Evolutionary conservation across 148 eudicot species (phyloP).

Genomic region (Hydrangea macrophylla): DNA sequence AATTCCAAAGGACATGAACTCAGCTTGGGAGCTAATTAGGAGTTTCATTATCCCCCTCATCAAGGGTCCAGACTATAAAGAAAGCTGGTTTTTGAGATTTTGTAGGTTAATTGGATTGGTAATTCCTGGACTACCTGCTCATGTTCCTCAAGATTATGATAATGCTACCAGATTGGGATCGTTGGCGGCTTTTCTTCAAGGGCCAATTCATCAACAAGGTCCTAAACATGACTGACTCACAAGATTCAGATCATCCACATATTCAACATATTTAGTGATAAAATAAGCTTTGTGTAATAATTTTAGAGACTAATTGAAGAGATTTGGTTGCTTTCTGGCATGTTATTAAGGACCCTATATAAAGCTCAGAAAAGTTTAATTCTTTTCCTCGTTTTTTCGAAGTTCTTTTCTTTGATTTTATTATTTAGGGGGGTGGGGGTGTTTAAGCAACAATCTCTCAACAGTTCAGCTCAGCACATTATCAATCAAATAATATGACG

Average conservation of each 20-base stretch:
- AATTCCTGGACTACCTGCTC: conserved; percentile 64
- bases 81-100: conserved; percentile 38
- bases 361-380: neutral
- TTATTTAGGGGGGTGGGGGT: no score
- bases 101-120: conserved; percentile 45
- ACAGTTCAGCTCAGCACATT: no score
- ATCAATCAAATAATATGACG: neutral
- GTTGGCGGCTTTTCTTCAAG: neutral
- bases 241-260: neutral
- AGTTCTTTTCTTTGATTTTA: no score
- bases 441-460: no score
- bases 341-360: no score
- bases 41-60: conserved; percentile 42
- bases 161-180: conserved; percentile 52
- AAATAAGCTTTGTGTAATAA: neutral
- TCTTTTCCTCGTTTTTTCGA: no score
- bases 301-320: neutral
- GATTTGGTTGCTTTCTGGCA: no score
- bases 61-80: conserved; percentile 49
- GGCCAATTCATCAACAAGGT: neutral
- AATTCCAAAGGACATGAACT: conserved; percentile 50
- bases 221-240: neutral
- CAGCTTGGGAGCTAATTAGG: conserved; percentile 71
- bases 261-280: neutral
- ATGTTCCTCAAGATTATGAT: conserved; percentile 63